Evolutionary conservation across 1,284 basidiomycete genomes (phyloP).

Genomic region (Vanrija humicola): DNA sequence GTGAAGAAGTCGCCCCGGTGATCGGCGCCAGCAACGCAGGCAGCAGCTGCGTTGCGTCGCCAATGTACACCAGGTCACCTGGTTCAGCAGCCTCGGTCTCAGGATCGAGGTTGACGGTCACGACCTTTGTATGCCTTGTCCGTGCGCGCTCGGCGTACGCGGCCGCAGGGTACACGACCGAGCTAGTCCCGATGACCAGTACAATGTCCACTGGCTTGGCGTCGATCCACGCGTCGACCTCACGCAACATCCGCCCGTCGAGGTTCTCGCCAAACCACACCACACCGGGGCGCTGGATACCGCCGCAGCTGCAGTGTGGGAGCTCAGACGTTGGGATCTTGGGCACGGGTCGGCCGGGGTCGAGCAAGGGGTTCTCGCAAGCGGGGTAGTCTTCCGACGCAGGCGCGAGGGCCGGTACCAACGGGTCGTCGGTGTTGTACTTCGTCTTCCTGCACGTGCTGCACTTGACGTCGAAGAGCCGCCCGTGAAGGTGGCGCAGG

Average conservation of each 20-base stretch:
- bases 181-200: constrained; percentile 10
- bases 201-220: constrained; percentile 9
- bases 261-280: constrained; percentile 18
- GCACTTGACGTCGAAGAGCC: constrained; percentile 12
- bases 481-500: constrained; percentile 14
- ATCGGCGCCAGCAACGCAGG: constrained; percentile 8
- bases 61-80: constrained; percentile 9
- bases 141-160: constrained; percentile 15
- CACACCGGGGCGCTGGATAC: constrained; percentile 9
- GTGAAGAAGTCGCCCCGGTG: not conserved
- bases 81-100: not conserved
- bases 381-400: not conserved
- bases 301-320: constrained; percentile 6
- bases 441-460: constrained; percentile 2
- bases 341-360: not conserved
- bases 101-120: constrained; percentile 13
- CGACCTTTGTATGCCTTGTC: not conserved
- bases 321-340: not conserved
- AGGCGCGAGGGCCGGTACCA: constrained; percentile 1
- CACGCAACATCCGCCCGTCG: constrained; percentile 5
- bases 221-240: constrained; percentile 10
- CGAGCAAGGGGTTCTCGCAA: constrained; percentile 2
- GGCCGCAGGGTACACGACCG: constrained; percentile 10
- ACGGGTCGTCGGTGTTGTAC: constrained; percentile 7
- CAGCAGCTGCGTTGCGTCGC: constrained; percentile 10